Evolutionary conservation across 129 eudicot genomes (phyloP).

Genomic region (Arctium minus): DNA sequence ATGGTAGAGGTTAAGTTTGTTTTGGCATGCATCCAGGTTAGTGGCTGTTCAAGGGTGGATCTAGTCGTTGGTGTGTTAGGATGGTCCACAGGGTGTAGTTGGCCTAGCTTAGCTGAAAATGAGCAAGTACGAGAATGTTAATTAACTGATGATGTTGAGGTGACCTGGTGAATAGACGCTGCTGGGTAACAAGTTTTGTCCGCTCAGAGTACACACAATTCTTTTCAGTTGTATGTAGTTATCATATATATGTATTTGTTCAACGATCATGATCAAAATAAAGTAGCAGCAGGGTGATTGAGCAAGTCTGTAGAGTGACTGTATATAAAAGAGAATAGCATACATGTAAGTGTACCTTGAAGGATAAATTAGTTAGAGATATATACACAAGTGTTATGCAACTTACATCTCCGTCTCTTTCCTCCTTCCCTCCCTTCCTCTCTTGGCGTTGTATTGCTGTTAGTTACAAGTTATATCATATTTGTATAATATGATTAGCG

Average conservation of each 20-base stretch:
- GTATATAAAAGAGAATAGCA: conserved; percentile 60
- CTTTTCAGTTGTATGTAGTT: conserved; percentile 28
- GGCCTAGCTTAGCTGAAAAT: conserved; percentile 50
- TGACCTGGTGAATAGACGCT: conserved; percentile 6
- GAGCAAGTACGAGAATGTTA: conserved; percentile 59
- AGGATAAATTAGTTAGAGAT: conserved; percentile 16
- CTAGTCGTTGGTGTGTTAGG: conserved; percentile 74
- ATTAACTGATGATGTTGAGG: background rate
- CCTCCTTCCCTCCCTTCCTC: too few relatives aligned
- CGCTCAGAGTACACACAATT: conserved; percentile 24
- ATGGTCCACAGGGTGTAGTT: conserved; percentile 95
- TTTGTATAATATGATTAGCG: too few relatives aligned
- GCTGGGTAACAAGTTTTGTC: conserved; percentile 60
- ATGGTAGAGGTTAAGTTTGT: background rate
- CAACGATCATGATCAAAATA: conserved; percentile 22
- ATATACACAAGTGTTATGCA: conserved; percentile 14
- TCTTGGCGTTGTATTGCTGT: background rate
- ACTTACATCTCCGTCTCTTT: background rate
- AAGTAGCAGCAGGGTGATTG: conserved; percentile 21
- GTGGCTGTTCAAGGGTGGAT: conserved; percentile 71
- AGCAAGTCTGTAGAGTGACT: conserved; percentile 34
- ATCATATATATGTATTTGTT: conserved; percentile 22
- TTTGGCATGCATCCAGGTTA: conserved; percentile 40
- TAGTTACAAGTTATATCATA: background rate
- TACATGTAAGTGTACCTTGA: conserved; percentile 58